A percentile compares a stretch with the other conserved stretches of the same genome.
These are phyloP conservation scores for Pythium grandisporangium DNA, from an alignment of 352 stramenopile genomes.

Conservation along the genomic window DNA sequence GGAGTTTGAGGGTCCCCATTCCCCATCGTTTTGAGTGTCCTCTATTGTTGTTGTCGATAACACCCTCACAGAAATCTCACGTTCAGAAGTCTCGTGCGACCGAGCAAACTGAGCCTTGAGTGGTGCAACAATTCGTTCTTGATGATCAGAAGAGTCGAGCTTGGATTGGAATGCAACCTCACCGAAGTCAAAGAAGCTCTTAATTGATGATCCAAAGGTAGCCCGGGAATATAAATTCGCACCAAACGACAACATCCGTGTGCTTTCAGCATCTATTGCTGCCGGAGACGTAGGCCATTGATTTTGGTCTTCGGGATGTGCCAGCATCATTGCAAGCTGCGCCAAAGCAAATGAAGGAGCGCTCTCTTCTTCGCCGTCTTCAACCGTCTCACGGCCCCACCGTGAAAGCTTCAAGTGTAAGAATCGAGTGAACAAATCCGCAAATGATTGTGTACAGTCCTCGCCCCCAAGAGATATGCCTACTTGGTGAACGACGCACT, in stretches of 20 bases:
- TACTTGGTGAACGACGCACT: slow-evolving; percentile 68
- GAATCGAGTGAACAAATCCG: slow-evolving; percentile 64
- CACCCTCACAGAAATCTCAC: too few species aligned
- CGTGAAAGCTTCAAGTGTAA: slow-evolving; percentile 78
- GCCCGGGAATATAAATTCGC: slow-evolving; percentile 79
- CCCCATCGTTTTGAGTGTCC: too few species aligned
- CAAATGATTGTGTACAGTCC: slow-evolving; percentile 71
- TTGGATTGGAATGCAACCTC: slow-evolving; percentile 58
- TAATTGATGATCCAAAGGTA: slow-evolving; percentile 67
- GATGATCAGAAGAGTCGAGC: slow-evolving; percentile 44
- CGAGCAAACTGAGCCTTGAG: slow-evolving; percentile 64
- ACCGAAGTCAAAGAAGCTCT: slow-evolving; percentile 76
- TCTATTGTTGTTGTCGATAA: too few species aligned
- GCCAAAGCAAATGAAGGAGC: slow-evolving; percentile 62
- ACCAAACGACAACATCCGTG: slow-evolving; percentile 55
- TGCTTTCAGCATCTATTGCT: slow-evolving; percentile 60
- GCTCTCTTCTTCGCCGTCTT: slow-evolving; percentile 79
- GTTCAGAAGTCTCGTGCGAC: slow-evolving; percentile 34
- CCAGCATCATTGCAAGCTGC: slow-evolving; percentile 63
- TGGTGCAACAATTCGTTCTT: slow-evolving; percentile 32
- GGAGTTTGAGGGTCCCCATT: slow-evolving; percentile 69
- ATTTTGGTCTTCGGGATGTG: slow-evolving; percentile 38
- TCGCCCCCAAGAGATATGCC: slow-evolving; percentile 51
- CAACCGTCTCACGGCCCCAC: slow-evolving; percentile 76
- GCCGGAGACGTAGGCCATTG: slow-evolving; percentile 54